Conservation (phyloP, 2,329 filamentous ascomycete species). For the Epichloe baconii region DNA sequence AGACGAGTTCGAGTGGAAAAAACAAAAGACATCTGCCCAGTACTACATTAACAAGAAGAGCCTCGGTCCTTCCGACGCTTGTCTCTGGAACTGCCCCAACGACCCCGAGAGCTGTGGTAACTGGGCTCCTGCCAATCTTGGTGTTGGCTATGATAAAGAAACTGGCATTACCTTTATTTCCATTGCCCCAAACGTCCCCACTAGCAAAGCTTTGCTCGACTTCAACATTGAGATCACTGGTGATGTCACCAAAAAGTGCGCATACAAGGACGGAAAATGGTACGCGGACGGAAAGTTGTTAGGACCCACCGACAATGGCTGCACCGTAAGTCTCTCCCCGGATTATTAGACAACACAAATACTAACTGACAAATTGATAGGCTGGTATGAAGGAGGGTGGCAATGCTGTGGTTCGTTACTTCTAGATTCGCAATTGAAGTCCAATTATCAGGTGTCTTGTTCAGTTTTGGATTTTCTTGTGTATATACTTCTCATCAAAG, state of each 20-base stretch:
- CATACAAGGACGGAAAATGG: conserved; percentile 40
- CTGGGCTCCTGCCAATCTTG: conserved; percentile 77
- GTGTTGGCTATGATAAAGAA: conserved; percentile 54
- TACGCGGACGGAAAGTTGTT: too few species aligned
- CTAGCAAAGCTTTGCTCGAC: conserved; percentile 54
- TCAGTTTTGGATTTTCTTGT: conserved; percentile 21
- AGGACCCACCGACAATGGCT: conserved; percentile 33
- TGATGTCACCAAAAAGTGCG: conserved; percentile 47
- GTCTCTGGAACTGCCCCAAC: conserved; percentile 52
- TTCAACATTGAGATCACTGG: conserved; percentile 70
- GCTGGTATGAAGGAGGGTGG: conserved; percentile 29
- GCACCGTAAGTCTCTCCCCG: conserved; percentile 57
- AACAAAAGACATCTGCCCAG: conserved; percentile 58
- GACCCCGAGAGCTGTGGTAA: conserved; percentile 54
- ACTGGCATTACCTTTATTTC: conserved; percentile 61
- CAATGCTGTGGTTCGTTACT: conserved; percentile 32
- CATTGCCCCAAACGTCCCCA: conserved; percentile 74
- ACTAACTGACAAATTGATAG: conserved; percentile 15
- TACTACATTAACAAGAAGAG: conserved; percentile 92
- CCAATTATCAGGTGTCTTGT: neutral
- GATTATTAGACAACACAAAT: neutral
- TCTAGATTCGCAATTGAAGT: conserved; percentile 12
- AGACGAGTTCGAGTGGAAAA: conserved; percentile 5
- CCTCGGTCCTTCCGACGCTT: conserved; percentile 51
- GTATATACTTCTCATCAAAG: conserved; percentile 19